Base-by-base conservation (phyloP, 345 rosid species). In the Anacardium occidentale region DNA sequence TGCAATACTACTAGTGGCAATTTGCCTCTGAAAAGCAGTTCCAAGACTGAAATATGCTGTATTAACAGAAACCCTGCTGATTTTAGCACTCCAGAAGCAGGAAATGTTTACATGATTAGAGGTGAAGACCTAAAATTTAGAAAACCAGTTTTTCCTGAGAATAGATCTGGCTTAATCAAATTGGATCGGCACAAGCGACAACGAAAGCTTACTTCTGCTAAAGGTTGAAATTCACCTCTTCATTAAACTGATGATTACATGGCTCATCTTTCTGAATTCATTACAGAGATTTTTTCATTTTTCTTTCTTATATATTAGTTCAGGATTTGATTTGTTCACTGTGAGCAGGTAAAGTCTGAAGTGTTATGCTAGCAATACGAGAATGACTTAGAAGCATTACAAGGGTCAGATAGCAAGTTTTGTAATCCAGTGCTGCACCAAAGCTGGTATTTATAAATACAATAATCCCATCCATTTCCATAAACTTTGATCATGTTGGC, bases 1-100 rank as follows among this genome's bases (percentile, higher is more conserved):
- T 66, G 34, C 53, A 75, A 22, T 72, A 74, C 47, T 21, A 68
- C 70, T 48, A 73, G 61, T 68, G 67, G 76, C 44, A 80, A 52
- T 58, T 61, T 59, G 70, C 84, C 85, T 61, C 53, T 21, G 4
- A 78, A 72, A 86, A 77, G 70, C 83, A 76, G 62, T 73, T 65
- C 77, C 32, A 81, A 66, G 64, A 54, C 80, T 57, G 80, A 80
- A 57, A 72, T 70, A 68, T 96, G 99, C 84, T 69, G 62, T 25
- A 58, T 90, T 37, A 96, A 91, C 73, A 81, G 88, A 71, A 96
- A 96, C 79, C 99, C 99, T n/a, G 91, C 97, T 63, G 99, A 96
- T 83, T 96, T 93, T 75, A 86, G 88, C 64, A 8, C 76, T 9
- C 85, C 97, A 65, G 97, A 76, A 77, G 86, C 82, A 70, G 85